phyloP scores from a whole-genome alignment of 2,329 filamentous ascomycete species.

The Xylariaceae sp. region DNA sequence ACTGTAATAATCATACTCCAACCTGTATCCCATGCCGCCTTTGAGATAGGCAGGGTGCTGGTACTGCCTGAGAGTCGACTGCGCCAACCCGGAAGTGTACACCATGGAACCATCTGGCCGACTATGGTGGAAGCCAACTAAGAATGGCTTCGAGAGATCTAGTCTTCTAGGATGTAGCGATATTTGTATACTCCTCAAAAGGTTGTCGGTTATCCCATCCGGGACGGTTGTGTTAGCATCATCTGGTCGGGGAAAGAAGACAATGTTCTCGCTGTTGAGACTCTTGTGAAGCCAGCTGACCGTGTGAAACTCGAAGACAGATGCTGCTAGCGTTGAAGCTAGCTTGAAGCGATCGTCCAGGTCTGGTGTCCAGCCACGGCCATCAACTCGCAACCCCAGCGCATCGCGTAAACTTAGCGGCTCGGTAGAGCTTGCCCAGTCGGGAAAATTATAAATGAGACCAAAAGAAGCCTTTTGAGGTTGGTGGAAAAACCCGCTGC shows the following conservation, averaged over 20 bases:
- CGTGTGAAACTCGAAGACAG: slow-evolving; percentile 6
- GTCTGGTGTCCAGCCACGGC: neutral
- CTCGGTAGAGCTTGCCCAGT: neutral
- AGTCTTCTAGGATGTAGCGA: neutral
- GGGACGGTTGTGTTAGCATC: too few species aligned
- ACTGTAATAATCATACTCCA: slow-evolving; percentile 7
- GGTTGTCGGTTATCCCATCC: too few species aligned
- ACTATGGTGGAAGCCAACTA: slow-evolving; percentile 9
- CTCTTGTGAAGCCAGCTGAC: slow-evolving; percentile 8
- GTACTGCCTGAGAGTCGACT: neutral
- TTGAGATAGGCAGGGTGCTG: slow-evolving; percentile 3
- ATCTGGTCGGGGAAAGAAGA: slow-evolving; percentile 12
- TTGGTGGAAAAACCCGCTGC: slow-evolving; percentile 6
- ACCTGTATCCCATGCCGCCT: neutral
- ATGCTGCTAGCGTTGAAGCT: neutral
- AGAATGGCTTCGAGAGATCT: slow-evolving; percentile 1
- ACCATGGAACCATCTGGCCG: too few species aligned
- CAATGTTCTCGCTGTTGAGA: neutral
- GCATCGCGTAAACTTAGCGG: slow-evolving; percentile 1
- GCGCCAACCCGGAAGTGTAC: neutral
- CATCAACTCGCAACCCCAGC: neutral
- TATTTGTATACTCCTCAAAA: neutral
- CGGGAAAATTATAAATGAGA: slow-evolving; percentile 4
- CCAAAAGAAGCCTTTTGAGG: slow-evolving; percentile 4
- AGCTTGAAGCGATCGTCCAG: slow-evolving; percentile 8